Evolutionary conservation across 192 early-diverging fungal species (phyloP).

Genomic region (Bifiguratus adelaidae): DNA sequence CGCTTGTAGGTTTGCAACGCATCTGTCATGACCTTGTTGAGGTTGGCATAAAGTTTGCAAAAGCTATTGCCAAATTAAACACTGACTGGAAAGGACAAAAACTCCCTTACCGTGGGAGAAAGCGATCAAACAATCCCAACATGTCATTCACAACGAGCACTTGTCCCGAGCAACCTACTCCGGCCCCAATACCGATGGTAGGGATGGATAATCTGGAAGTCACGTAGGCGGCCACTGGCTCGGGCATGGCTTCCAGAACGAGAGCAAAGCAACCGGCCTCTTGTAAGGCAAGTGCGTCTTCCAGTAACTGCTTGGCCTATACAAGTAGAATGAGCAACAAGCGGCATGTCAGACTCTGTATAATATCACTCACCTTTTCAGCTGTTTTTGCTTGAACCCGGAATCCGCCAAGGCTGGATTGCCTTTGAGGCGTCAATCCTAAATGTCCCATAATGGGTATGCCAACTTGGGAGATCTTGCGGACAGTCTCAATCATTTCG

Average conservation of each 20-base stretch:
- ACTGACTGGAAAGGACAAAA: background rate
- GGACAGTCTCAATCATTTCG: constrained; percentile 70
- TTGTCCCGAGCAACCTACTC: constrained; percentile 79
- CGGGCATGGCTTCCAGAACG: constrained; percentile 89
- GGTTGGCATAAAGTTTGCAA: constrained; percentile 76
- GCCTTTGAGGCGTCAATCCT: constrained; percentile 91
- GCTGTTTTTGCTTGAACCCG: constrained; percentile 86
- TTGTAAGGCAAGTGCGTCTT: constrained; percentile 85
- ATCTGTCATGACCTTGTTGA: constrained; percentile 60
- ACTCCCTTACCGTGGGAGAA: constrained; percentile 81
- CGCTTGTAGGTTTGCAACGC: constrained; percentile 62
- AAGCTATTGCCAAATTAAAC: constrained; percentile 48
- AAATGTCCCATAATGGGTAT: constrained; percentile 94
- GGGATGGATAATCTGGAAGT: constrained; percentile 71
- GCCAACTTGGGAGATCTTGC: constrained; percentile 71
- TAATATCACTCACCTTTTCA: constrained; percentile 28
- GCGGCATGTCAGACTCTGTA: background rate
- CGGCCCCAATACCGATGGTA: constrained; percentile 98
- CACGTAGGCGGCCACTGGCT: constrained; percentile 77
- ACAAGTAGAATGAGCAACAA: constrained; percentile 4
- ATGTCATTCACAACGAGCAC: constrained; percentile 89
- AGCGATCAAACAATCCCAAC: constrained; percentile 86
- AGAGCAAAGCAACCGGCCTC: constrained; percentile 85
- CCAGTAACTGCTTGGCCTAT: constrained; percentile 62
- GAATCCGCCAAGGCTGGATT: constrained; percentile 79